phyloP scores from a whole-genome alignment of 1,139 yeast genomes.

The Zygotorulaspora mrakii region DNA sequence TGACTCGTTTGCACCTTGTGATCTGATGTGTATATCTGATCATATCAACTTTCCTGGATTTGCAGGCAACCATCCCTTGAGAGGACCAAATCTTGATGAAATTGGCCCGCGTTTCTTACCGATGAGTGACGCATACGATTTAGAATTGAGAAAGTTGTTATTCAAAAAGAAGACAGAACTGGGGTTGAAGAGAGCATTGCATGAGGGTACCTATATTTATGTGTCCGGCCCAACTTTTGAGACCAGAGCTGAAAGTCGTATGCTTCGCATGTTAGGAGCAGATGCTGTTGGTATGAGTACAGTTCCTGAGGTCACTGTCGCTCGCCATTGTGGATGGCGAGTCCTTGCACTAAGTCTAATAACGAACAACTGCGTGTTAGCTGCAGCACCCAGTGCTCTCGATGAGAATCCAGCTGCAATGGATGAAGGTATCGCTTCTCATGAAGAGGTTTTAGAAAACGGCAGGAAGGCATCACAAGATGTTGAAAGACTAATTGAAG shows the following conservation, averaged over 20 bases:
- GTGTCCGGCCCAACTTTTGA: constrained; percentile 96
- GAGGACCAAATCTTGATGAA: constrained; percentile 78
- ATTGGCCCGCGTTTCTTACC: constrained; percentile 89
- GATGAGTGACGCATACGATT: constrained; percentile 84
- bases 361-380: constrained; percentile 77
- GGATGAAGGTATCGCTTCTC: constrained; percentile 80
- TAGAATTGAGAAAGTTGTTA: constrained; percentile 58
- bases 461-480: constrained; percentile 79
- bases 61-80: constrained; percentile 80
- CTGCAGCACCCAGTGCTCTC: constrained; percentile 70
- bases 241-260: constrained; percentile 85
- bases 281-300: constrained; percentile 98
- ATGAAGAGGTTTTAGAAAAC: constrained; percentile 80
- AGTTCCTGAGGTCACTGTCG: constrained; percentile 91
- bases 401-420: constrained; percentile 52
- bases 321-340: constrained; percentile 78
- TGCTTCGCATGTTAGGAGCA: constrained; percentile 69
- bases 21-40: constrained; percentile 82
- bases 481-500: constrained; percentile 65
- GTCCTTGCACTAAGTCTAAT: constrained; percentile 83
- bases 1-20: constrained; percentile 67
- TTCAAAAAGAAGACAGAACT: constrained; percentile 52
- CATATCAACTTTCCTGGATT: constrained; percentile 90
- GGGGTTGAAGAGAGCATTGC: constrained; percentile 55
- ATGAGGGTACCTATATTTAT: constrained; percentile 83